Evolutionary conservation across 371 early-diverging fungal genomes (phyloP), one percentile per base, ranked within the genome.

Genomic region (Mortierella sp.): DNA sequence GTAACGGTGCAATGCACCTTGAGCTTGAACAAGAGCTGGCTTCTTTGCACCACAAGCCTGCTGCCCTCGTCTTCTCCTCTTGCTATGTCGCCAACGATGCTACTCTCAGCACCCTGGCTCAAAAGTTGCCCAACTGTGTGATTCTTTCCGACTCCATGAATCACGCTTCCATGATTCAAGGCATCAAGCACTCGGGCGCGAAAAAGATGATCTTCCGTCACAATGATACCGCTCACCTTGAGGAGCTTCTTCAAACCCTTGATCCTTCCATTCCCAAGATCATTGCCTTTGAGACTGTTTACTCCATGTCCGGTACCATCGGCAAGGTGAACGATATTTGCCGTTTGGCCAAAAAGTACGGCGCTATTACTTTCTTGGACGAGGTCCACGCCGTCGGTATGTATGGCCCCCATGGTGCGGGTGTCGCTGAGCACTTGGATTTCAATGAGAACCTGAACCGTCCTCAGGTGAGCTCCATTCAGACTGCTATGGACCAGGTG

Each of bases 31-130:
- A 87, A 4, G 95, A 95, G 82, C 84, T 98, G 63, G 98, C 99
- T 2, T 82, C 89, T 61, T 84, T 98, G 55, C 99, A 98, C 84
- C 90, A 91, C 69, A 95, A 95, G 72, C 90, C 92, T 42, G 91
- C 94, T 2, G 98, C 98, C 14, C 89, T 98, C 26, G 96, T 98
- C 38, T 98, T 98, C 71, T 95, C 98, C 16, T 98, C 98, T 55
- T 98, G 99, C 89, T 97, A 94, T 81, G 99, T 98, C 13, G 99
- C 99, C 72, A 98, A 98, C 81, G 99, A 98, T 76, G 97, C 98
- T 21, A 96, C 96, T 9, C 81, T 98, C 23, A 87, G 93, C 45
- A 98, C 99, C 10, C 82, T 98, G 53, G 96, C 94, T 30, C 84
- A 90, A 57, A 95, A 95, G 73, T 80, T 98, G 76, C 98, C 98